These are phyloP conservation scores for Xylaria curta DNA, from an alignment of 495 filamentous ascomycete genomes.

Conservation along the genomic window DNA sequence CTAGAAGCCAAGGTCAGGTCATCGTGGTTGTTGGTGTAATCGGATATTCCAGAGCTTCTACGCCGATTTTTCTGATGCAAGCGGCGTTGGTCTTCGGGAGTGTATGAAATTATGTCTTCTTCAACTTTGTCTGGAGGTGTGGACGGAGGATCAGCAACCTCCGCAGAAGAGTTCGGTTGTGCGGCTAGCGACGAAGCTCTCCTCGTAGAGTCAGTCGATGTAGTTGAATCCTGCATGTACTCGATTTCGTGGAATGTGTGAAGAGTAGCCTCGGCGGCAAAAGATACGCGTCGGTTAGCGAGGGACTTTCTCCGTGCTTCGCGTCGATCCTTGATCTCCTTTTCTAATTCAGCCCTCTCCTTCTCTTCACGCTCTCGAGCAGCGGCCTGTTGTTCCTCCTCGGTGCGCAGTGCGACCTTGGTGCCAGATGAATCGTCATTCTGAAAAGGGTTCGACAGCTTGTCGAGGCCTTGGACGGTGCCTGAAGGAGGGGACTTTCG, in stretches of 20 bases:
- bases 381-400: constrained; percentile 81
- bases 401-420: constrained; percentile 64
- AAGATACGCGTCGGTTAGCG: constrained; percentile 92
- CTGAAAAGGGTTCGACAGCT: constrained; percentile 60
- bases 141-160: constrained; percentile 67
- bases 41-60: constrained; percentile 67
- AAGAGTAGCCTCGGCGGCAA: constrained; percentile 94
- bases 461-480: constrained; percentile 46
- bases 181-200: constrained; percentile 68
- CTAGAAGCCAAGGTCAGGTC: constrained; percentile 76
- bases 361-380: constrained; percentile 75
- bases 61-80: constrained; percentile 70
- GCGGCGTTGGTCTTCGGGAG: constrained; percentile 73
- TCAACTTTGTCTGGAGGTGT: constrained; percentile 68
- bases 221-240: constrained; percentile 83
- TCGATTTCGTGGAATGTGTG: constrained; percentile 98
- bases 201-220: constrained; percentile 78
- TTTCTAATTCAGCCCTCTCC: constrained; percentile 69
- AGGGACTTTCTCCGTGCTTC: constrained; percentile 91
- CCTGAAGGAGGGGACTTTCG: constrained; percentile 31
- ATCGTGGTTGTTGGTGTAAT: constrained; percentile 64
- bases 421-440: constrained; percentile 47
- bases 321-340: constrained; percentile 72
- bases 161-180: constrained; percentile 55
- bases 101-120: constrained; percentile 66